Conservation (phyloP, 2,329 filamentous ascomycete genomes). For the Onygenales sp. region DNA sequence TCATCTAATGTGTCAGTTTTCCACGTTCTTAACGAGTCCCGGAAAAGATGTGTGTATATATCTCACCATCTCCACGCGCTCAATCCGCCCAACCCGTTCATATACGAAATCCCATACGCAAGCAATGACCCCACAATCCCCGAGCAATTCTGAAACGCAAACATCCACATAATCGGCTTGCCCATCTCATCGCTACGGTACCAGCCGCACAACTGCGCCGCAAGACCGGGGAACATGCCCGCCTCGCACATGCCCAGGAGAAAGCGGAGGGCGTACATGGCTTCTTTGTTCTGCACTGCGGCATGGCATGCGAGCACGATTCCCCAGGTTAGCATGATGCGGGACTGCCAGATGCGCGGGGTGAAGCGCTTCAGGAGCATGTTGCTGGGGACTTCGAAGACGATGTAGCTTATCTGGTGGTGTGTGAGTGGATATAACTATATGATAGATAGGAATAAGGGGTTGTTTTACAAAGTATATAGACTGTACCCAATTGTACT, state of each 20-base stretch:
- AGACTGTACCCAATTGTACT: slow-evolving; percentile 34
- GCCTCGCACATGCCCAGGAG: slow-evolving; percentile 32
- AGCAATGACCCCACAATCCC: slow-evolving; percentile 27
- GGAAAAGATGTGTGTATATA: background rate
- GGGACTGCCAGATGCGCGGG: slow-evolving; percentile 28
- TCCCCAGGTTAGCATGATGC: slow-evolving; percentile 31
- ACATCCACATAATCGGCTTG: slow-evolving; percentile 36
- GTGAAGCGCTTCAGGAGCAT: slow-evolving; percentile 27
- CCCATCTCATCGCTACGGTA: slow-evolving; percentile 36
- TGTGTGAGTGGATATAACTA: background rate
- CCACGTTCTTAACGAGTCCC: no score
- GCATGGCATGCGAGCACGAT: slow-evolving; percentile 29
- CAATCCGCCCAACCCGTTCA: slow-evolving; percentile 14
- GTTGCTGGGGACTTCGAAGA: slow-evolving; percentile 34
- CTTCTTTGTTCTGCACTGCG: slow-evolving; percentile 23
- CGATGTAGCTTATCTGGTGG: slow-evolving; percentile 28
- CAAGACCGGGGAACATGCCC: slow-evolving; percentile 31
- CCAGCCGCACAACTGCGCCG: slow-evolving; percentile 32
- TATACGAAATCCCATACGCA: slow-evolving; percentile 16
- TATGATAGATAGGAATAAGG: background rate
- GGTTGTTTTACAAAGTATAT: slow-evolving; percentile 28
- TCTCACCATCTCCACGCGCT: slow-evolving; percentile 15
- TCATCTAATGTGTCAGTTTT: background rate
- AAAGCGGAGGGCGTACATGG: slow-evolving; percentile 27
- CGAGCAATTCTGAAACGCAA: slow-evolving; percentile 28